Base-by-base conservation (phyloP, 2,329 filamentous ascomycete genomes). In the Rosellinia necatrix region DNA sequence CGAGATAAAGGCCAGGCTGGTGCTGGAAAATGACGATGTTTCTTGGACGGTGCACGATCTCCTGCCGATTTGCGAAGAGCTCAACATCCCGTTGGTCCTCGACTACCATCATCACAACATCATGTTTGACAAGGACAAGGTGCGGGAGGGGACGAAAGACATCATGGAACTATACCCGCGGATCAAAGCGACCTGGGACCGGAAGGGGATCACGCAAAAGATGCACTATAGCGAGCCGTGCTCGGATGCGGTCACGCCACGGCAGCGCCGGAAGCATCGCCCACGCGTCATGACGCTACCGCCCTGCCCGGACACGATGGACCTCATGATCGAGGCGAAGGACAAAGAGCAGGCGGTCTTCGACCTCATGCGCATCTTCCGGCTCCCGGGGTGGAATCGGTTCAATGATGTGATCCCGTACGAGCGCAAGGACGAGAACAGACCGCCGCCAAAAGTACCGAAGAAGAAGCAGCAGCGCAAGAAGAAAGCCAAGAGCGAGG, bases 321-420 rank as follows among this genome's bases (percentile, higher is more conserved):
- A 97, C 68, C 78, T 97, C n/a, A 97, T 97, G 93, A 97, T 97
- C 58, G 93, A 97, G 75, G 93, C 93, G 43, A 97, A 97, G 71
- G 93, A 97, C 69, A 97, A 97, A 73, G 93, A 97, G 71, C 93
- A 97, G 72, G 92, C 93, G 0, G 91, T 97, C 0, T 96, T 97
- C 66, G 91, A 96, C 62, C 80, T 97, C 15, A 97, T 97, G 92
- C 83, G 89, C 19, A 92, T 81, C 0, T 96, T 92, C 71, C 92
- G 88, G 66, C 78, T 97, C 0, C 90, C 92, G 0, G 92, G 92
- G 0, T 90, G 86, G 74, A 80, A 94, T 17, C 81, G 74, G 0
- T 85, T 96, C 69, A 89, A 88, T 63, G 86, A 96, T 51, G 77
- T 97, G 1, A 78, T 93, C 2, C 92, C 92, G 0, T 82, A 92